Conservation (phyloP, 495 filamentous ascomycete genomes). For the Lichenothelia convexa region DNA sequence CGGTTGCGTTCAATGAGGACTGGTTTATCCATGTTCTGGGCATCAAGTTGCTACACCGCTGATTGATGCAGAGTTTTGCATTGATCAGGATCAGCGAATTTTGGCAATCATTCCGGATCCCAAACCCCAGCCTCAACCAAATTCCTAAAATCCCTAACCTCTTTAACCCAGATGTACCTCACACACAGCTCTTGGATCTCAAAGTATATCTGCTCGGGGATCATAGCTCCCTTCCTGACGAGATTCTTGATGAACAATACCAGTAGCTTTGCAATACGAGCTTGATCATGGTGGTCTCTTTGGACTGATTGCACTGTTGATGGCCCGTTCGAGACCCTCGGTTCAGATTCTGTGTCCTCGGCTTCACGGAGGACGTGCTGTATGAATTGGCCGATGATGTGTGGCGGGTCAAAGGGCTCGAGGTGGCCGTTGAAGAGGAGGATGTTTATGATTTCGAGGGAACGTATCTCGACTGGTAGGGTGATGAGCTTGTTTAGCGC, state of each 20-base stretch:
- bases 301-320: background rate
- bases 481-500: constrained; percentile 6
- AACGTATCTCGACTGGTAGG: constrained; percentile 18
- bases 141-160: constrained; percentile 15
- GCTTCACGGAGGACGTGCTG: constrained; percentile 14
- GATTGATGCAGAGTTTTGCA: too few species aligned
- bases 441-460: constrained; percentile 21
- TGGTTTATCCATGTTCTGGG: too few species aligned
- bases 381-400: constrained; percentile 11
- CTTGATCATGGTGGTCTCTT: constrained; percentile 12
- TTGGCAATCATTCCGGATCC: too few species aligned
- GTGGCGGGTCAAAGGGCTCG: constrained; percentile 6
- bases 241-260: constrained; percentile 24
- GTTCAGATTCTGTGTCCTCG: constrained; percentile 3
- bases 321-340: background rate
- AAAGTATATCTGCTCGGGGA: constrained; percentile 19
- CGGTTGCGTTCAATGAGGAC: too few species aligned
- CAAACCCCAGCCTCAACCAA: background rate
- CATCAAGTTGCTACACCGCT: too few species aligned
- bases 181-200: constrained; percentile 26
- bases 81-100: too few species aligned
- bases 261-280: constrained; percentile 19
- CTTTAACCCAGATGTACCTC: constrained; percentile 18
- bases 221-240: constrained; percentile 15
- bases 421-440: constrained; percentile 9